Evolutionary conservation across 257 asterid species (phyloP).

Genomic region (Cynanchum wilfordii): DNA sequence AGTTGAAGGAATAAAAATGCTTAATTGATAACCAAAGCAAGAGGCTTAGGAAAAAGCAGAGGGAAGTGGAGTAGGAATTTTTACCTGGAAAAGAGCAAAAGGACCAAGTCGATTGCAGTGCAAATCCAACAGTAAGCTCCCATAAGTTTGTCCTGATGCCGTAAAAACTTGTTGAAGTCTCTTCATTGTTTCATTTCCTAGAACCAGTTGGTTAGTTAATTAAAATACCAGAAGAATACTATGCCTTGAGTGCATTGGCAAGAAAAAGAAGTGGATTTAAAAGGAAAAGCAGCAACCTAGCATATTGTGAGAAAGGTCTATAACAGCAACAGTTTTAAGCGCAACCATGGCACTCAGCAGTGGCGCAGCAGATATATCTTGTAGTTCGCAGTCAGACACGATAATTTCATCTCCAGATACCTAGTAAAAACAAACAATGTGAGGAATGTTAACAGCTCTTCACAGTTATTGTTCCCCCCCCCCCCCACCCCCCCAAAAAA

Average conservation of each 20-base stretch:
- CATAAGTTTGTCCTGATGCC: conserved; percentile 71
- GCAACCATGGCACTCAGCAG: conserved; percentile 68
- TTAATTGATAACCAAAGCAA: background rate
- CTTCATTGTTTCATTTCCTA: conserved; percentile 81
- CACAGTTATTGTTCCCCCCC: background rate
- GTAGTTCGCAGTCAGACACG: conserved; percentile 77
- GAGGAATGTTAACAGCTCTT: background rate
- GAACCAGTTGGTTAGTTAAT: conserved; percentile 9
- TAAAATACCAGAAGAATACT: conserved; percentile 18
- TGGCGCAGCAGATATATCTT: conserved; percentile 75
- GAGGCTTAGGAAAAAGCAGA: background rate
- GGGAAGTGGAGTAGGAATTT: conserved; percentile 3
- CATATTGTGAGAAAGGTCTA: conserved; percentile 89
- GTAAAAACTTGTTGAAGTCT: conserved; percentile 65
- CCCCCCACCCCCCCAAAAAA: too few species aligned
- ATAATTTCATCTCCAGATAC: conserved; percentile 80
- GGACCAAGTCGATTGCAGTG: conserved; percentile 84
- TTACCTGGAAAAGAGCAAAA: conserved; percentile 74
- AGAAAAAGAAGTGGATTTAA: background rate
- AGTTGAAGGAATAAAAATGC: background rate
- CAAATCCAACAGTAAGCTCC: conserved; percentile 75
- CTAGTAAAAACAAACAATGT: conserved; percentile 30
- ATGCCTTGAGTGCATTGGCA: background rate
- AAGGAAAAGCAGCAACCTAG: conserved; percentile 45
- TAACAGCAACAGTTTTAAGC: conserved; percentile 70